phyloP scores from a whole-genome alignment of 2,329 filamentous ascomycete species.

The Fusarium annulatum region DNA sequence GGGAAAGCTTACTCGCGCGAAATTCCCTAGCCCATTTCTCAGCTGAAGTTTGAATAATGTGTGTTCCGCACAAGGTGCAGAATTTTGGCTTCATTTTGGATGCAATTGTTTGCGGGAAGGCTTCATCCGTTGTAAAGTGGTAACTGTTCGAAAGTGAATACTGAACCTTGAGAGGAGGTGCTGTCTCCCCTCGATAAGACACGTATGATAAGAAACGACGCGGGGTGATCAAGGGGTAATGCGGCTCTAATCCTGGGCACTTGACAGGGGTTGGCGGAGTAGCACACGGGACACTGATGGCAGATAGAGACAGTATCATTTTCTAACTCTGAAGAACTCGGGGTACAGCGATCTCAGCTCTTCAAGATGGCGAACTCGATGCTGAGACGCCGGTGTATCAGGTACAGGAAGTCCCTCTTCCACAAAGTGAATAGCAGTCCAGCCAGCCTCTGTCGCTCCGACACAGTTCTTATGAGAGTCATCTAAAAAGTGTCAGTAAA shows the following conservation, averaged over 20 bases:
- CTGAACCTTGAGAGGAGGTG: background rate
- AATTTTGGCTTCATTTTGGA: background rate
- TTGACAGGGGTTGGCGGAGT: background rate
- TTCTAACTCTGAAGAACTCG: conserved; percentile 76
- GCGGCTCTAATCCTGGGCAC: background rate
- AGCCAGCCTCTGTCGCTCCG: conserved; percentile 82
- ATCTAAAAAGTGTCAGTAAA: conserved; percentile 61
- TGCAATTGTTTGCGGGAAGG: accelerated
- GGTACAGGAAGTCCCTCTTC: conserved; percentile 78
- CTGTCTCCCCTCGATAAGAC: background rate
- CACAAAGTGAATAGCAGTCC: conserved; percentile 86
- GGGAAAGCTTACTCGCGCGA: conserved; percentile 14
- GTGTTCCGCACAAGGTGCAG: conserved; percentile 11
- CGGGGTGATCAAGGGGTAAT: background rate
- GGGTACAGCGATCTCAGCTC: conserved; percentile 82
- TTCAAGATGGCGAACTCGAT: conserved; percentile 80
- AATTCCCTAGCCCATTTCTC: conserved; percentile 8
- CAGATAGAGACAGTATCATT: background rate
- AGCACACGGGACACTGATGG: background rate
- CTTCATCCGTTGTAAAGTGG: too few relatives aligned
- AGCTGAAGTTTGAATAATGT: background rate
- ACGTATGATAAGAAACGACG: background rate
- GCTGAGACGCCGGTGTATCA: conserved; percentile 70
- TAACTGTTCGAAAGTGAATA: too few relatives aligned
- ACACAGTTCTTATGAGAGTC: conserved; percentile 87